Conservation (phyloP, 495 filamentous ascomycete species). For the Podospora bellae-mahoneyi region DNA sequence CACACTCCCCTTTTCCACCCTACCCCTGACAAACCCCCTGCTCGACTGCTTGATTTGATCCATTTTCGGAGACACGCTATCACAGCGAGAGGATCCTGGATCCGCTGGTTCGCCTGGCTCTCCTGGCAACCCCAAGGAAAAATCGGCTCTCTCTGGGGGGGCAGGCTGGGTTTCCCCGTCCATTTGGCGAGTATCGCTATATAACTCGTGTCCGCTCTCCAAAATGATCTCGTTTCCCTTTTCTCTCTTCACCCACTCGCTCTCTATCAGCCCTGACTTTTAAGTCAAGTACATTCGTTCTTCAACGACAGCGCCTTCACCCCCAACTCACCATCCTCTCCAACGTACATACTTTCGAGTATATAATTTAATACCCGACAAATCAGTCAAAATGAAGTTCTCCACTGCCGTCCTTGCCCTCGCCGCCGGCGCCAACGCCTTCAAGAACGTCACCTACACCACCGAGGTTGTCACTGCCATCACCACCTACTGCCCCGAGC, state of each 20-base stretch:
- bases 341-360: constrained; percentile 37
- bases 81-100: neutral
- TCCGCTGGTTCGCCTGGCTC: neutral
- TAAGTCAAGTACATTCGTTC: constrained; percentile 61
- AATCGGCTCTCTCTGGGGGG: constrained; percentile 1
- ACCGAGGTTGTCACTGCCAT: constrained; percentile 76
- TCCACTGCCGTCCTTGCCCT: constrained; percentile 57
- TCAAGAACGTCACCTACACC: constrained; percentile 52
- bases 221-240: constrained; percentile 31
- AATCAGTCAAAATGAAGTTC: constrained; percentile 83
- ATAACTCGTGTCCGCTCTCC: constrained; percentile 35
- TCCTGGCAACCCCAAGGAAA: constrained; percentile 12
- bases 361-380: constrained; percentile 45
- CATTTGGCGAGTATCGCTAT: constrained; percentile 28
- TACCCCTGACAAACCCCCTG: constrained; percentile 14
- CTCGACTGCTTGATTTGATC: constrained; percentile 11
- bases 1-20: constrained; percentile 19
- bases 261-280: constrained; percentile 50
- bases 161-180: constrained; percentile 12
- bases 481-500: constrained; percentile 81
- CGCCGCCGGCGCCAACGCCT: constrained; percentile 60
- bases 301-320: constrained; percentile 12
- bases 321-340: constrained; percentile 10
- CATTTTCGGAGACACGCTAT: constrained; percentile 17
- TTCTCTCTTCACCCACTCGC: constrained; percentile 47